Percentiles rank a stretch among this genome's conserved stretches.
These are phyloP conservation scores for Colletotrichum sp. DNA, from an alignment of 2,329 filamentous ascomycete genomes.

Conservation along the genomic window DNA sequence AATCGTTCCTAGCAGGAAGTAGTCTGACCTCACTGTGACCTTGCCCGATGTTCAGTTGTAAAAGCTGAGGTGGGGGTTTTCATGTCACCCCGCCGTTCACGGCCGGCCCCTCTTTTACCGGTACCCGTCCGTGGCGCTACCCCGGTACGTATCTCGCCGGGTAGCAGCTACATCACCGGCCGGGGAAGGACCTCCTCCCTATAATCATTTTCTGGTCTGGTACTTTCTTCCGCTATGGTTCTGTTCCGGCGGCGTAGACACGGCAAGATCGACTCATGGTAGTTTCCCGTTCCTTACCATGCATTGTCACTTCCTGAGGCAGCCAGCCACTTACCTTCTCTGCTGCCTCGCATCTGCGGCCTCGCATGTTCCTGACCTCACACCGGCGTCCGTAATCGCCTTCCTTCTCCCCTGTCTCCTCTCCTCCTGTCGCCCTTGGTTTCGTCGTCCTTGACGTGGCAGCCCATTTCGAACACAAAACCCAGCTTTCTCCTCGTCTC, in stretches of 20 bases:
- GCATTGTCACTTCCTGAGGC: background rate
- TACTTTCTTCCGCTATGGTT: background rate
- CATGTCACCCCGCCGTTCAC: background rate
- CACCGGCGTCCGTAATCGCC: background rate
- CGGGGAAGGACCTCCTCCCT: background rate
- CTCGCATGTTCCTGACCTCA: background rate
- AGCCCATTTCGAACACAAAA: background rate
- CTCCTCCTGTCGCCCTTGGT: background rate
- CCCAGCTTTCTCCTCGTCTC: background rate
- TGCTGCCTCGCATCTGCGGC: background rate
- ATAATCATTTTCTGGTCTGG: background rate
- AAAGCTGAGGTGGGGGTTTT: background rate
- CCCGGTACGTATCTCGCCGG: background rate
- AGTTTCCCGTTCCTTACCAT: background rate
- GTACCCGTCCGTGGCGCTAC: background rate
- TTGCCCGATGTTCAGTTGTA: background rate
- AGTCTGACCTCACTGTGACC: background rate
- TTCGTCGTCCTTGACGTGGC: background rate
- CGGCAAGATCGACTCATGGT: slow-evolving; percentile 13
- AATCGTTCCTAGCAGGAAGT: background rate
- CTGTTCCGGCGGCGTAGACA: background rate
- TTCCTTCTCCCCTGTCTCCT: background rate
- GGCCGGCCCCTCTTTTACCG: slow-evolving; percentile 9
- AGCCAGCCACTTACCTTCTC: background rate
- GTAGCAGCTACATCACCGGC: background rate